Evolutionary conservation across 345 rosid species (phyloP), one percentile per base, ranked within the genome.

Genomic region (Populus pruinosa): DNA sequence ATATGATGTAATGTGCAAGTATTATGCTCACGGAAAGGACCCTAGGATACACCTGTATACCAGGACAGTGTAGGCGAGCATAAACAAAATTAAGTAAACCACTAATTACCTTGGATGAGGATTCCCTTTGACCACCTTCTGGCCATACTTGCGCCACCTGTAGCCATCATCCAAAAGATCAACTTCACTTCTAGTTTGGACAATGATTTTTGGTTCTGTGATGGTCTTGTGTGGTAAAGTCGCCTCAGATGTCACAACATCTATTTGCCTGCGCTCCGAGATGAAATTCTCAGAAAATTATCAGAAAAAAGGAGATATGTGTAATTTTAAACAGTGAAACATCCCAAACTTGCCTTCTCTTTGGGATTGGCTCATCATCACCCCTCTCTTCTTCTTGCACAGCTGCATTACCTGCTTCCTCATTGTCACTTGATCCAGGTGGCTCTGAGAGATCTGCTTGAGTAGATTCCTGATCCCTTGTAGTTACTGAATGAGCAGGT

Each of bases 121-220:
- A 79, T 91, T 96, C 81, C 99, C 99, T 84, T 96, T 96, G 82
- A 96, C 99, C 81, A 96, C 93, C 86, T 96, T 93, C 91, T 96
- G 99, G 81, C 99, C 99, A 67, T 96, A 96, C 79, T 96, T 96
- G 77, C 99, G 98, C 99, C 98, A 96, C 76, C 91, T 90, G 79
- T 90, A 96, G 71, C 99, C 99, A 89, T 96, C 99, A 78, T 96
- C 98, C 39, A 96, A 83, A 78, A 96, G 97, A 85, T 96, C 99
- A 44, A 96, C 96, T 87, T 93, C 96, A 86, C 99, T 96, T 89
- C 93, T 91, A 33, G 99, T 96, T 86, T 96, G 99, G 73, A 96
- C 90, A 23, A 93, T 86, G 69, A 96, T 90, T 90, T 91, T 96
- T 1, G 98, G 85, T 74, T 96, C 99, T 8, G 94, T 85, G 80